Conservation (phyloP, 1,284 basidiomycete species). For the Exobasidium rhododendri region DNA sequence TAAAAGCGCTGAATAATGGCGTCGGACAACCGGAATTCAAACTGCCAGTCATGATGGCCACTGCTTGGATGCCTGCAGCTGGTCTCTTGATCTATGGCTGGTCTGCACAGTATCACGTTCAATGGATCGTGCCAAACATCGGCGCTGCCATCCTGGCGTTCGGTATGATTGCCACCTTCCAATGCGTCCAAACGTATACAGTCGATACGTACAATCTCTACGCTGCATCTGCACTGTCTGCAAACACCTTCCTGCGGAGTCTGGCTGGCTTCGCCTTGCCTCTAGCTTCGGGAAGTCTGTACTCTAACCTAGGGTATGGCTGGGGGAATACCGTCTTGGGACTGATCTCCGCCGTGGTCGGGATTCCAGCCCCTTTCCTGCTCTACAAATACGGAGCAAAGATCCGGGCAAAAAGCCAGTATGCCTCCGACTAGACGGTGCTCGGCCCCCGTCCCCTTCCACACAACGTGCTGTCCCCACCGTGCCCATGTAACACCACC, state of each 20-base stretch:
- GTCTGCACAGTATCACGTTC: conserved; percentile 61
- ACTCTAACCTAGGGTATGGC: conserved; percentile 42
- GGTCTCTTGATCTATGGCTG: conserved; percentile 69
- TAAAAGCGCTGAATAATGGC: conserved; percentile 61
- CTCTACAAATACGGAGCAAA: conserved; percentile 35
- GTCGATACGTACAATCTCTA: conserved; percentile 48
- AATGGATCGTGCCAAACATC: conserved; percentile 68
- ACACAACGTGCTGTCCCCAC: too few relatives aligned
- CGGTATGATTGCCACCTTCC: conserved; percentile 27
- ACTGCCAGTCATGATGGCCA: conserved; percentile 63
- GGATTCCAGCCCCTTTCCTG: conserved; percentile 47
- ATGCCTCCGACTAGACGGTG: too few relatives aligned
- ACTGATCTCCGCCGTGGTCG: conserved; percentile 36
- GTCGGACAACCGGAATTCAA: conserved; percentile 59
- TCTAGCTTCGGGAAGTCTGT: conserved; percentile 46
- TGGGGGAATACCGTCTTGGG: conserved; percentile 53
- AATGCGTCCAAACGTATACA: conserved; percentile 38
- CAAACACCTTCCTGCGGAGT: conserved; percentile 42
- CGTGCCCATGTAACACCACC: too few relatives aligned
- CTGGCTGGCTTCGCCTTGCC: conserved; percentile 52
- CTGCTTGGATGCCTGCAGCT: conserved; percentile 60
- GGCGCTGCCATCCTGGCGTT: conserved; percentile 25
- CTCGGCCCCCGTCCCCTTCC: too few relatives aligned
- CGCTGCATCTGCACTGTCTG: conserved; percentile 51
- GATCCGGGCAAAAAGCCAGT: conserved; percentile 36